Percentiles rank a stretch among this genome's conserved stretches.
These are phyloP conservation scores for Coemansia sp. DNA, from an alignment of 371 early-diverging fungal species.

Conservation along the genomic window DNA sequence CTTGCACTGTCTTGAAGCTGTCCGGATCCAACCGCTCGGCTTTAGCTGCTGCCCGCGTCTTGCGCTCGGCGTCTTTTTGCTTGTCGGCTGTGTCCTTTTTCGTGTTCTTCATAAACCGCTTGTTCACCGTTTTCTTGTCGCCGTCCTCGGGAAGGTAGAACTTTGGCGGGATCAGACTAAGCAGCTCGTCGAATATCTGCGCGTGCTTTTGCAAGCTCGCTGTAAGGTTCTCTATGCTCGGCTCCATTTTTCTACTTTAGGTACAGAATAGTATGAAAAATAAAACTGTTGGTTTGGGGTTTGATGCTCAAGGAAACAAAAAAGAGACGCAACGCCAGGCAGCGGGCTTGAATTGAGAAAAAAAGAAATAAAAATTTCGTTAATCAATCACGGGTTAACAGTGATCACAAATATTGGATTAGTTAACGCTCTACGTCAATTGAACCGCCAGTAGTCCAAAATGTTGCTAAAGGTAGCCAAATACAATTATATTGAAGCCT, in stretches of 20 bases:
- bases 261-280: slow-evolving; percentile 1
- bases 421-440: too few relatives aligned
- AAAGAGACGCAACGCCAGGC: slow-evolving; percentile 53
- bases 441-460: too few relatives aligned
- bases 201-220: slow-evolving; percentile 44
- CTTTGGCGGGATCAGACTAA: slow-evolving; percentile 53
- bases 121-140: slow-evolving; percentile 25
- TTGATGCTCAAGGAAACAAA: neutral
- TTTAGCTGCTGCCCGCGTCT: slow-evolving; percentile 32
- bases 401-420: too few relatives aligned
- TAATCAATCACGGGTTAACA: neutral
- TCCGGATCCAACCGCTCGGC: slow-evolving; percentile 44
- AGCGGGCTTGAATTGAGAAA: slow-evolving; percentile 63
- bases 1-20: slow-evolving; percentile 43
- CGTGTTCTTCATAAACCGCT: slow-evolving; percentile 49
- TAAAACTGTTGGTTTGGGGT: neutral
- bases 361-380: slow-evolving; percentile 57
- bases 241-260: slow-evolving; percentile 3
- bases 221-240: slow-evolving; percentile 28
- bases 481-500: too few relatives aligned
- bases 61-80: slow-evolving; percentile 41
- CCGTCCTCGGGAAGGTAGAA: slow-evolving; percentile 51
- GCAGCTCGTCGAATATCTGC: slow-evolving; percentile 47
- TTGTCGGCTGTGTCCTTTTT: slow-evolving; percentile 40
- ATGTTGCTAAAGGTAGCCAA: too few relatives aligned